Evolutionary conservation across 1,284 basidiomycete species (phyloP).

Genomic region (Cryptococcus sp.): DNA sequence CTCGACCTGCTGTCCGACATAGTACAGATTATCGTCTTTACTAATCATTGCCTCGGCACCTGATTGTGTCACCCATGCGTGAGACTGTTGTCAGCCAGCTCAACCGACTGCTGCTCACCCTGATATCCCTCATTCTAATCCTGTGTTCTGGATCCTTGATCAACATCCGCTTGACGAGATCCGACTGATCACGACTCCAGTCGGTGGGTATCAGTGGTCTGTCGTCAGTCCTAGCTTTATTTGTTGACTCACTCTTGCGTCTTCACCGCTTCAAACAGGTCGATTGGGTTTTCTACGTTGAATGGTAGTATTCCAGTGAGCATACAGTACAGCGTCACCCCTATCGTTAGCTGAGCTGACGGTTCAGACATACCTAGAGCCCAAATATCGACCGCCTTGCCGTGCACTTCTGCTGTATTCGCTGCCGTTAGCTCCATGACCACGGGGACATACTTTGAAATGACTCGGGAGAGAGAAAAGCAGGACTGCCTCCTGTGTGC

Average conservation of each 20-base stretch:
- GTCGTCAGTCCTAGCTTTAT: neutral
- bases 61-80: conserved; percentile 48
- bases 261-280: conserved; percentile 52
- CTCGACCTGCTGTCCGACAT: conserved; percentile 45
- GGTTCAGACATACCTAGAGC: conserved; percentile 46
- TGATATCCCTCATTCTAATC: conserved; percentile 41
- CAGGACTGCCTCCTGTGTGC: conserved; percentile 53
- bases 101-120: conserved; percentile 24
- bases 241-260: conserved; percentile 44
- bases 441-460: conserved; percentile 27
- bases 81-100: conserved; percentile 28
- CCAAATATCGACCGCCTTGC: conserved; percentile 55
- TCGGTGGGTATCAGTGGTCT: conserved; percentile 43
- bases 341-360: conserved; percentile 15
- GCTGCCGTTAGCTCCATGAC: conserved; percentile 3
- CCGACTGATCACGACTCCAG: conserved; percentile 39
- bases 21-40: conserved; percentile 47
- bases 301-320: conserved; percentile 54
- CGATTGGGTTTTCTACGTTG: conserved; percentile 50
- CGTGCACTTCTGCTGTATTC: conserved; percentile 40
- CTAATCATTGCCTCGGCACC: conserved; percentile 44
- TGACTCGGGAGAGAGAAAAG: conserved; percentile 56
- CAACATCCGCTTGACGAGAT: conserved; percentile 46
- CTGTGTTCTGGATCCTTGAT: conserved; percentile 44
- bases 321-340: conserved; percentile 57